phyloP scores from a whole-genome alignment of 768 basidiomycete species.

The Gyrodon lividus region DNA sequence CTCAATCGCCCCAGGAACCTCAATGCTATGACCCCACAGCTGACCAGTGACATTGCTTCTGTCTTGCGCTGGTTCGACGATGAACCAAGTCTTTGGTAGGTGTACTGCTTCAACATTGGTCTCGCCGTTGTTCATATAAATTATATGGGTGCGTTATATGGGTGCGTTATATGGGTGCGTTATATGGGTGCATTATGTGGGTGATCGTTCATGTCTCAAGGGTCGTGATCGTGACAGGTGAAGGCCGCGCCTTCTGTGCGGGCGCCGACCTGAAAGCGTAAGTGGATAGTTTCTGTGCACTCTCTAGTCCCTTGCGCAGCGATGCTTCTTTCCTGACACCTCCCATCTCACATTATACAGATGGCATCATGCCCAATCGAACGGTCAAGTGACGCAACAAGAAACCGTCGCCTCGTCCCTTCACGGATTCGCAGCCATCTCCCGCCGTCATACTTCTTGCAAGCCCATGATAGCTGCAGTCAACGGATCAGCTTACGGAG shows the following conservation, averaged over 20 bases:
- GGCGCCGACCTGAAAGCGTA: conserved; percentile 79
- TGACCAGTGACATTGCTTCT: conserved; percentile 50
- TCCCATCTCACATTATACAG: conserved; percentile 32
- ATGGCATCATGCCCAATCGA: conserved; percentile 56
- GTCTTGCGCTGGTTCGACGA: conserved; percentile 73
- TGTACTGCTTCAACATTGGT: conserved; percentile 7
- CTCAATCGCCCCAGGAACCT: conserved; percentile 69
- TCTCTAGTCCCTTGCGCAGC: not conserved
- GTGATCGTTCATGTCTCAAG: conserved; percentile 35
- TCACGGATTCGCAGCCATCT: conserved; percentile 73
- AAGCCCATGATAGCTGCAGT: conserved; percentile 85
- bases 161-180: too few species aligned
- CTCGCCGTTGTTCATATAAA: not conserved
- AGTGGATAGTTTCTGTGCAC: conserved; percentile 20
- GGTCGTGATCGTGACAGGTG: conserved; percentile 74
- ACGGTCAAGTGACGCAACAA: conserved; percentile 44
- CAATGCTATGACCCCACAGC: conserved; percentile 70
- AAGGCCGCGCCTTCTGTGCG: conserved; percentile 73
- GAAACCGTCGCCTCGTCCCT: conserved; percentile 37
- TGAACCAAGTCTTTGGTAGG: conserved; percentile 70
- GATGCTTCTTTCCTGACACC: not conserved
- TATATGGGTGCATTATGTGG: too few species aligned
- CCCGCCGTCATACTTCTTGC: conserved; percentile 54
- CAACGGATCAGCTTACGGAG: conserved; percentile 69
- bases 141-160: too few species aligned